These are phyloP conservation scores for Thalassia testudinum DNA, from an alignment of 116 monocot species.

Conservation along the genomic window DNA sequence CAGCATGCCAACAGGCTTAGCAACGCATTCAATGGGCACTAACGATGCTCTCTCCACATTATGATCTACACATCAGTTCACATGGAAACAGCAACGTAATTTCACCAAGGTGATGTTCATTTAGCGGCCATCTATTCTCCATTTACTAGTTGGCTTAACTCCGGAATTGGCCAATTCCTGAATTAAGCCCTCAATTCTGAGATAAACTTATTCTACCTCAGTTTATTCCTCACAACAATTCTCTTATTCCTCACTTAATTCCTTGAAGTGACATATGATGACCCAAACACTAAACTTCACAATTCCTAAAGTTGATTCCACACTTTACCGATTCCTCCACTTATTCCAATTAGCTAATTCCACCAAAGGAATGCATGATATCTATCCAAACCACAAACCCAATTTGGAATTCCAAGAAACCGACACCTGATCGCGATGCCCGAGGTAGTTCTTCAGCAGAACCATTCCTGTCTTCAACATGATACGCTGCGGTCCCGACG, in stretches of 20 bases:
- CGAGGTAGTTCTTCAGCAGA: slow-evolving; percentile 28
- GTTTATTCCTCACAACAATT: too few species aligned
- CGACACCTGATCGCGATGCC: slow-evolving; percentile 28
- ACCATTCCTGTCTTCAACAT: slow-evolving; percentile 42
- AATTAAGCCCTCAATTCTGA: too few species aligned
- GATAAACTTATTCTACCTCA: too few species aligned
- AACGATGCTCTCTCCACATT: too few species aligned
- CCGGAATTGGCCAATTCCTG: too few species aligned
- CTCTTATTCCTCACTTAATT: too few species aligned
- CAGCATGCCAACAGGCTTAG: background rate
- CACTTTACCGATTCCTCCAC: background rate
- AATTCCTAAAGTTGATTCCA: background rate
- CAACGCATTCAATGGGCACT: background rate
- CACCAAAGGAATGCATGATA: too few species aligned
- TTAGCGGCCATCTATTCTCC: too few species aligned
- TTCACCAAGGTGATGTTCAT: background rate
- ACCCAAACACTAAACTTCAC: background rate
- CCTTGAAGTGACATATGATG: too few species aligned
- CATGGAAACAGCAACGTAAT: background rate
- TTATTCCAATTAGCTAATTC: too few species aligned
- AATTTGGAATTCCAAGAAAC: background rate
- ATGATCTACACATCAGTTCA: background rate
- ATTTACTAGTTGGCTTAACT: too few species aligned
- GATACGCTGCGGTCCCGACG: slow-evolving; percentile 1
- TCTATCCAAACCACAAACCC: background rate